Evolutionary conservation across 306 rosid genomes (phyloP).

Genomic region (Begonia fuchsioides): DNA sequence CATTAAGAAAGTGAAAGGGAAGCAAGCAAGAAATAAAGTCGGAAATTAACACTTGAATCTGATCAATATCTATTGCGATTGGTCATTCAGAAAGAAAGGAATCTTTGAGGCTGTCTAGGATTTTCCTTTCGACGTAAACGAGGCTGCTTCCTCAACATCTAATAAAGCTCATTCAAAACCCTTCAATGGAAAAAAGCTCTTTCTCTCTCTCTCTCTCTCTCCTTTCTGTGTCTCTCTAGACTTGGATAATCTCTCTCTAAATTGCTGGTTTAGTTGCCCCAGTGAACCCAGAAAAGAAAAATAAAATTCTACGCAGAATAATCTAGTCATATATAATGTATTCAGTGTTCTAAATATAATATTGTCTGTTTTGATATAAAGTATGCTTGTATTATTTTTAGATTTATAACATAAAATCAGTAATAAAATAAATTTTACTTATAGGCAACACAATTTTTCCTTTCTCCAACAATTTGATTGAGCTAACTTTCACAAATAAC

Average conservation of each 20-base stretch:
- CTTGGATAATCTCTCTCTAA: background rate
- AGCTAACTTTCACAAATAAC: no score
- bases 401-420: no score
- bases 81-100: constrained; percentile 8
- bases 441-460: no score
- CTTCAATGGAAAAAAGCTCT: constrained; percentile 1
- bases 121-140: constrained; percentile 5
- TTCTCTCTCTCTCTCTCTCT: no score
- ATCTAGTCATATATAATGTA: background rate
- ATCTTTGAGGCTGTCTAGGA: constrained; percentile 6
- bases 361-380: no score
- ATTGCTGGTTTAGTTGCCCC: background rate
- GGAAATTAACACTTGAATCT: no score
- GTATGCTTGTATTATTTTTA: no score
- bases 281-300: background rate
- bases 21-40: no score
- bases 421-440: no score
- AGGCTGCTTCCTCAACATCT: constrained; percentile 3
- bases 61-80: background rate
- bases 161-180: constrained; percentile 8
- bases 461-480: no score
- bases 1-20: no score
- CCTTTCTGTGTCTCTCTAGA: constrained; percentile 1
- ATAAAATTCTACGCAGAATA: background rate
- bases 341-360: no score